phyloP scores from a whole-genome alignment of 2,329 filamentous ascomycete species.

The Arthrobotrys musiformis region DNA sequence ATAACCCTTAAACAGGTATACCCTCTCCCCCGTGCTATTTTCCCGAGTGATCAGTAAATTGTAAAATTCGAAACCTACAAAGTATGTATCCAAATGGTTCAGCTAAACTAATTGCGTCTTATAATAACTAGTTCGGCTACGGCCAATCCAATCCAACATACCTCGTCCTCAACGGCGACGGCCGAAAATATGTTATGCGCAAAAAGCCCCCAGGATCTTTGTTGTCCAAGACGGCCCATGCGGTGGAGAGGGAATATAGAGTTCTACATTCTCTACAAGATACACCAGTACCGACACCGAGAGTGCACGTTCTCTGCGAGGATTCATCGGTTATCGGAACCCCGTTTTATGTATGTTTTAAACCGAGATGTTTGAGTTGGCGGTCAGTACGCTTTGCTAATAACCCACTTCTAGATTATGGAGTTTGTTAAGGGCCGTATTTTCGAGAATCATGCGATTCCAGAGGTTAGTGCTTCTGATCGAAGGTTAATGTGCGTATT shows the following conservation, averaged over 20 bases:
- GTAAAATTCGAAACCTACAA: not conserved
- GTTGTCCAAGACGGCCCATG: constrained; percentile 91
- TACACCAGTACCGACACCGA: constrained; percentile 87
- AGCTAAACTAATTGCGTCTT: too few species aligned
- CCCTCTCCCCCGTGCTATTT: constrained; percentile 26
- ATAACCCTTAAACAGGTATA: constrained; percentile 87
- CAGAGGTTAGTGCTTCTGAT: constrained; percentile 74
- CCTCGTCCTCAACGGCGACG: constrained; percentile 79
- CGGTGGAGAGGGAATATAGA: constrained; percentile 94
- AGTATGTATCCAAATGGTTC: too few species aligned
- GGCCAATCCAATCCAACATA: constrained; percentile 98
- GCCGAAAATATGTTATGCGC: constrained; percentile 82
- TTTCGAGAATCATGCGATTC: constrained; percentile 87
- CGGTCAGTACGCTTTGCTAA: too few species aligned
- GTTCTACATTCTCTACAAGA: constrained; percentile 83
- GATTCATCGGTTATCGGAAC: constrained; percentile 83
- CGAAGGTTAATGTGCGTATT: constrained; percentile 77
- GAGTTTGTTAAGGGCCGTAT: constrained; percentile 92
- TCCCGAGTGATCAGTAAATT: not conserved
- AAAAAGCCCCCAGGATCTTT: constrained; percentile 98
- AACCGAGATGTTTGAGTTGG: too few species aligned
- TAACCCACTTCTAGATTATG: too few species aligned
- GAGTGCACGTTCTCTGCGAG: constrained; percentile 84
- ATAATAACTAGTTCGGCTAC: constrained; percentile 82
- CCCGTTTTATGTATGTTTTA: constrained; percentile 79